Base-by-base conservation (phyloP, 805 yeast genomes). In the Candida nonsorbophila region DNA sequence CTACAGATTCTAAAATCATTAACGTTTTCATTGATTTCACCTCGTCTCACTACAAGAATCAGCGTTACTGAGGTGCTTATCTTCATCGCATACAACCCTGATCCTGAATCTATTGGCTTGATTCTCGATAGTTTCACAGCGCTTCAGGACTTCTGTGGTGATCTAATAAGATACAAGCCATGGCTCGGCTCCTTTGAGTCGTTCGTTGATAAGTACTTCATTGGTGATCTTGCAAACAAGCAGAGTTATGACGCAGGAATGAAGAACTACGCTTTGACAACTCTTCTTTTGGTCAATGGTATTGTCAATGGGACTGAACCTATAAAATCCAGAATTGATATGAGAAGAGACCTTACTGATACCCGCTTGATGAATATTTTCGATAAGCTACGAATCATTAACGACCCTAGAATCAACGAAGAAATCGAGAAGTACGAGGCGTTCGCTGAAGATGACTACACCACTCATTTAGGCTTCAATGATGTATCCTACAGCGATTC, bases 61-160 rank as follows among this genome's bases (percentile, higher is more conserved):
- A 35, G 58, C 28, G 69, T 62, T 6, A 58, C 69, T 1, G 69
- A 65, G 38, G 57, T 65, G 5, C 43, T 65, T 32, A 57, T 63
- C n/a, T 62, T 58, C 39, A 40, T 63, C 13, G 33, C 53, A 5
- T 50, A 56, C 25, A 46, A 44, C 32, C 36, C 42, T 10, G 53
- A 56, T 24, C 36, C 37, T 12, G 50, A 53, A 23, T 38, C 40
- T 10, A 28, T 40, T 9, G 19, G 32, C 3, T 22, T 37, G 13
- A 49, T 58, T 3, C 34, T 62, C 16, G 63, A 57, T 3, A 49
- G 60, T 8, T 45, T 65, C 47, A 41, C 40, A 2, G 32, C 42
- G 3, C 42, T 65, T 13, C 69, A 59, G 33, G 67, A 61, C 32
- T 36, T 44, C 8, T 30, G 49, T 13, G 66, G 67, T 1, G 65